Conservation (phyloP, 2,329 filamentous ascomycete genomes). For the Phialocephala subalpina region DNA sequence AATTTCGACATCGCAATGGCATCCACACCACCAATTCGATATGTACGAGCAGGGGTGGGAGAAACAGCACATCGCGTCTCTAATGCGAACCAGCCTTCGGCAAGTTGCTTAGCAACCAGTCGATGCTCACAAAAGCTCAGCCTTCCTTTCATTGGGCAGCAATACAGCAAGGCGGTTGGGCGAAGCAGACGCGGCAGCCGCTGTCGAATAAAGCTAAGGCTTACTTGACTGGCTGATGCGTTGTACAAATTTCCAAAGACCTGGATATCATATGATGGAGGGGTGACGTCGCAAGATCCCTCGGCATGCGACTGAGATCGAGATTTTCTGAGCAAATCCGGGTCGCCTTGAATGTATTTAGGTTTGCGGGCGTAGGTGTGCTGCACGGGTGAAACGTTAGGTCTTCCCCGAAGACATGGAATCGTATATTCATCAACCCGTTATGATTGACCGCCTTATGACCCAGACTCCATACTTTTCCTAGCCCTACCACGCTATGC, state of each 20-base stretch:
- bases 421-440: constrained; percentile 19
- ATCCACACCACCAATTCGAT: constrained; percentile 5
- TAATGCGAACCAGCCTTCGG: constrained; percentile 31
- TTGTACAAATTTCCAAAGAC: constrained; percentile 54
- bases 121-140: constrained; percentile 23
- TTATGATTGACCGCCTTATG: constrained; percentile 36
- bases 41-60: constrained; percentile 24
- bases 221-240: constrained; percentile 35
- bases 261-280: constrained; percentile 32
- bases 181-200: constrained; percentile 38
- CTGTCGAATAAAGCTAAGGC: constrained; percentile 38
- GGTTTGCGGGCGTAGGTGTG: constrained; percentile 30
- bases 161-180: constrained; percentile 41
- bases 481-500: constrained; percentile 26
- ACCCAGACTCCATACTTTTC: constrained; percentile 30
- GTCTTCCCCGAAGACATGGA: constrained; percentile 29
- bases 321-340: constrained; percentile 14
- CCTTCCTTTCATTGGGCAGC: constrained; percentile 42
- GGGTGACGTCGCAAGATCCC: constrained; percentile 37
- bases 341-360: constrained; percentile 25
- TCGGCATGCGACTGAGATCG: constrained; percentile 21
- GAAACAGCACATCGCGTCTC: constrained; percentile 41
- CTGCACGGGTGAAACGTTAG: constrained; percentile 34
- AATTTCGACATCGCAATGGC: neutral
- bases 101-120: constrained; percentile 28